A percentile compares a stretch with the other conserved stretches of the same genome.
Evolutionary conservation across 208 protist species (phyloP).

Genomic region (Naegleria lovaniensis): DNA sequence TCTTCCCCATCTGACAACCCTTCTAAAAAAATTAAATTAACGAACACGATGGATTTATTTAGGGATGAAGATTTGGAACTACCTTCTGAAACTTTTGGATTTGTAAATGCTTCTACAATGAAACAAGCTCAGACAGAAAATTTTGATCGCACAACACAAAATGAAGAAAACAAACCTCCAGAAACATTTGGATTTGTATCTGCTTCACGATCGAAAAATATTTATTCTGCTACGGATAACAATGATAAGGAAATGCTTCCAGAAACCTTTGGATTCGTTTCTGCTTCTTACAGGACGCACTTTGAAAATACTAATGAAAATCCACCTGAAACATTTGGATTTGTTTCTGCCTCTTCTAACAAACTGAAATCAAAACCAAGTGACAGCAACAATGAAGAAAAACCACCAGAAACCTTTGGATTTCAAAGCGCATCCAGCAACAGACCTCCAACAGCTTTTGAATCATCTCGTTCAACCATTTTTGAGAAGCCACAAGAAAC

Average conservation of each 20-base stretch:
- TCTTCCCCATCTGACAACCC: not conserved
- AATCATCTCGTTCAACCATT: not conserved
- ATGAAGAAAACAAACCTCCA: not conserved
- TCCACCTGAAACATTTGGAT: not conserved
- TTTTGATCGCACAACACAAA: not conserved
- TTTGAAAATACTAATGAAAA: not conserved
- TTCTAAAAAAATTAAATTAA: not conserved
- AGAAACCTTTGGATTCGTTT: not conserved
- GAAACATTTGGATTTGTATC: not conserved
- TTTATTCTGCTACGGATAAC: not conserved
- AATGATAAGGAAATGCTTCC: not conserved
- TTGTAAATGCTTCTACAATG: not conserved
- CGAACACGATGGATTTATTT: not conserved
- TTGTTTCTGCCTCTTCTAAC: not conserved
- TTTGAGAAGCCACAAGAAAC: not conserved
- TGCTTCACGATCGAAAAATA: not conserved
- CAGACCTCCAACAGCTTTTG: not conserved
- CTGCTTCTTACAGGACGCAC: too few species aligned
- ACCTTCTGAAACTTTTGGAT: not conserved
- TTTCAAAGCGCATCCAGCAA: not conserved
- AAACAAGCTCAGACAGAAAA: not conserved
- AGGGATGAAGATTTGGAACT: not conserved
- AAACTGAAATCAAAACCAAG: not conserved
- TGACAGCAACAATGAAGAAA: not conserved
- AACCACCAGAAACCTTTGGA: not conserved